These are phyloP conservation scores for Aspergillus incahuasiensis DNA, from an alignment of 495 filamentous ascomycete genomes.

Conservation along the genomic window DNA sequence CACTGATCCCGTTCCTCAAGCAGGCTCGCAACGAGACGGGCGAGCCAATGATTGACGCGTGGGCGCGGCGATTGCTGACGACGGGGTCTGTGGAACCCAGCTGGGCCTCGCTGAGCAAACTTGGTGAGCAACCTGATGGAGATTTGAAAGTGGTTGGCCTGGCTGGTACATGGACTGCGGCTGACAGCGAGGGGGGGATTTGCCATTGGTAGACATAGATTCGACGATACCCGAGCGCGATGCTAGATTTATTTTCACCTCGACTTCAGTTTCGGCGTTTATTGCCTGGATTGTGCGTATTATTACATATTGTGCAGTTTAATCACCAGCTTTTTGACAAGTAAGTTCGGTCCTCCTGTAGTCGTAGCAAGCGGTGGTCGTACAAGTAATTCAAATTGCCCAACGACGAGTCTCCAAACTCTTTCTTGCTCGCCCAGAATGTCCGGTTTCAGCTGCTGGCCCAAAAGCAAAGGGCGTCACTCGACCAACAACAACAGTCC, in stretches of 20 bases:
- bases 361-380: no score
- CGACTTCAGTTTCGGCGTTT: background rate
- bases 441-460: no score
- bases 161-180: slow-evolving; percentile 79
- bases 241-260: background rate
- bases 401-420: no score
- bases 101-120: slow-evolving; percentile 56
- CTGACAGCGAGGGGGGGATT: slow-evolving; percentile 74
- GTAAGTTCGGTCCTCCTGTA: no score
- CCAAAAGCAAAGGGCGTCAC: no score
- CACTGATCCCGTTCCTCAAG: slow-evolving; percentile 89
- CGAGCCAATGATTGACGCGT: slow-evolving; percentile 81
- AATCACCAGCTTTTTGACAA: background rate
- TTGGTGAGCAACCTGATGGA: slow-evolving; percentile 57
- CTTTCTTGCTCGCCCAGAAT: no score
- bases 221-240: background rate
- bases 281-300: background rate
- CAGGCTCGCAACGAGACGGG: slow-evolving; percentile 94
- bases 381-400: no score
- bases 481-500: no score
- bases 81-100: slow-evolving; percentile 39
- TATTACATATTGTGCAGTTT: background rate
- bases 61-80: slow-evolving; percentile 71
- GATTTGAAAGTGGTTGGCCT: slow-evolving; percentile 70
- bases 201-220: slow-evolving; percentile 51